Base-by-base conservation (phyloP, 108 stramenopile species). In the Nitzschia palea region DNA sequence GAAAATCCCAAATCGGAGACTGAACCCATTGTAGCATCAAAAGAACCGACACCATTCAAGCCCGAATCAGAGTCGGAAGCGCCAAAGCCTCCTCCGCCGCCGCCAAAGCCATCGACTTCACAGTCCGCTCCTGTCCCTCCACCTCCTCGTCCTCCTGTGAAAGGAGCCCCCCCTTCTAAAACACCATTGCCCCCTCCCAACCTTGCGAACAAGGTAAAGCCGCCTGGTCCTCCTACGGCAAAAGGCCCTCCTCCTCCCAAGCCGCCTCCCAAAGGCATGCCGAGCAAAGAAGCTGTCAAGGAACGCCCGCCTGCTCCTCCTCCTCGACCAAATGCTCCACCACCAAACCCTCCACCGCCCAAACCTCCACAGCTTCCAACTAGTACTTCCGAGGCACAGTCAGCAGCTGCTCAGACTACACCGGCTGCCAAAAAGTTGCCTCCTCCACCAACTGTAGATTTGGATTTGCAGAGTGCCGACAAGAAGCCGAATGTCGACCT, bases 401-500 rank as follows among this genome's bases (percentile, higher is more conserved):
- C 62, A 20, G 23, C 6, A 55, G 14, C 10, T 55, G 26, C 17
- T 5, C 23, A 18, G 12, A 3, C n/a, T 3, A 27, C 55, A 28
- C 62, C 32, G 12, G 45, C 31, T 40, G 53, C 20, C 5, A 37
- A 20, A 59, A 68, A 61, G 29, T 25, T 35, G 25, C 23, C 36
- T 9, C 65, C 65, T 9, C 44, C 28, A 26, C 65, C 74, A 10
- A 17, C 68, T 1, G 17, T 35, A 14, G n/a, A 53, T 9, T 29
- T 67, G 4, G 69, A 90, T 43, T 53, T 86, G 36, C 81, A 84
- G 45, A 79, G 56, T 62, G 84, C 86, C 1, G 78, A 78, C 53
- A 55, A 60, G 20, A 88, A 87, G 62, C 90, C 90, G 4, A 68
- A 80, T 1, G 77, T 91, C 15, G 53, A 85, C 25, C 68, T 91